Evolutionary conservation across 305 asterid genomes (phyloP), one percentile per base, ranked within the genome.

Genomic region (Petunia hybrid): DNA sequence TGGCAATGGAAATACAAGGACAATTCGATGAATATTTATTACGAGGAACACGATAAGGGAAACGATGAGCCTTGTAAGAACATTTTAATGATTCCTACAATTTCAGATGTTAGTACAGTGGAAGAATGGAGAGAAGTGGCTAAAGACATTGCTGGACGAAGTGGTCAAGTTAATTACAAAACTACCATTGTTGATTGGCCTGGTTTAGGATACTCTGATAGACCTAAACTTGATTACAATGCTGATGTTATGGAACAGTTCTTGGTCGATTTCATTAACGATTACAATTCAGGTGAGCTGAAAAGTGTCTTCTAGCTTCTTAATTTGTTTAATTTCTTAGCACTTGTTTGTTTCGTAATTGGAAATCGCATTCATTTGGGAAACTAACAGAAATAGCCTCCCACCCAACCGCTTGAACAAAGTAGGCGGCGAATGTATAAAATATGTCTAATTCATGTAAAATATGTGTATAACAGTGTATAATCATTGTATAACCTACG

Each of bases 181-280:
- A 93, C 97, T 77, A 89, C 97, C 16, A 91, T 94, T 84, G 93
- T 94, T 82, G 98, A 94, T 88, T 94, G 98, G 97, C 98, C 98
- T 55, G 98, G 98, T 57, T 81, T 95, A 81, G 98, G 99, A 57
- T 88, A 87, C 88, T 93, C 98, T 67, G 98, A 91, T 81, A 83
- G 98, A 64, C 98, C 97, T 14, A 94, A 92, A 83, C 91, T 94
- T 56, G 95, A 94, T 40, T 94, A 94, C 51, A 86, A 87, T 85
- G 95, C 96, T 57, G 95, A 90, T 85, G 94, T 94, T 16, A 91
- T 94, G 97, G 98, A 94, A 86, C 90, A 83, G 81, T 95, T 95
- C 86, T 83, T 95, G 85, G 94, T 90, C 74, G 97, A 93, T 84
- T 93, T 94, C 70, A 81, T 93, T 55, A 90, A 80, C 76, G 67